Evolutionary conservation across 208 protist genomes (phyloP).

Genomic region (Naegleria fowleri): DNA sequence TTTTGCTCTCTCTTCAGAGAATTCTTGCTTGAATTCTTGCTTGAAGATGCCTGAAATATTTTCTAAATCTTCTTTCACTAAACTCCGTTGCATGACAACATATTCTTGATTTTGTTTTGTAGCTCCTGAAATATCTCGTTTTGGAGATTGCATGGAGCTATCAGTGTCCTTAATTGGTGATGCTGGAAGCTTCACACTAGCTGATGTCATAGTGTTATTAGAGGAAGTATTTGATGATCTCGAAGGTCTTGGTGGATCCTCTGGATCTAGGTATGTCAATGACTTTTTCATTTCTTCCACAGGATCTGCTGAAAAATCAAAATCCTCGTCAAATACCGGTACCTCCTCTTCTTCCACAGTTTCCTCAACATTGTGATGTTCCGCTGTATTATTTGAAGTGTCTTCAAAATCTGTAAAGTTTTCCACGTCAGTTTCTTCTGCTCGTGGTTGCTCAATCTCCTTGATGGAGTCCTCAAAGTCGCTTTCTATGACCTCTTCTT

Average conservation of each 20-base stretch:
- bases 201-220: neutral
- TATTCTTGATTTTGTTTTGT: neutral
- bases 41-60: neutral
- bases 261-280: neutral
- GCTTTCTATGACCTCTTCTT: neutral
- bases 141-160: neutral
- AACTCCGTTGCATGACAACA: neutral
- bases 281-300: neutral
- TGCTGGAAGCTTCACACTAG: neutral
- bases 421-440: neutral
- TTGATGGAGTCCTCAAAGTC: neutral
- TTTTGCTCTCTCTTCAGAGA: neutral
- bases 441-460: neutral
- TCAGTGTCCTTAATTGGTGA: neutral
- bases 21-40: neutral
- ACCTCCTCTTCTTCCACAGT: neutral
- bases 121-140: neutral
- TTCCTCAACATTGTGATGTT: neutral
- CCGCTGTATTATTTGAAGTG: neutral
- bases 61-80: neutral
- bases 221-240: neutral
- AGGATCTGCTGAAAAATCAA: neutral
- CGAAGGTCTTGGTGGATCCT: neutral
- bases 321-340: neutral
- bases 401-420: neutral